Conservation (phyloP, 225 moss, liverwort and hornwort species). For the Physcomitrium patens region DNA sequence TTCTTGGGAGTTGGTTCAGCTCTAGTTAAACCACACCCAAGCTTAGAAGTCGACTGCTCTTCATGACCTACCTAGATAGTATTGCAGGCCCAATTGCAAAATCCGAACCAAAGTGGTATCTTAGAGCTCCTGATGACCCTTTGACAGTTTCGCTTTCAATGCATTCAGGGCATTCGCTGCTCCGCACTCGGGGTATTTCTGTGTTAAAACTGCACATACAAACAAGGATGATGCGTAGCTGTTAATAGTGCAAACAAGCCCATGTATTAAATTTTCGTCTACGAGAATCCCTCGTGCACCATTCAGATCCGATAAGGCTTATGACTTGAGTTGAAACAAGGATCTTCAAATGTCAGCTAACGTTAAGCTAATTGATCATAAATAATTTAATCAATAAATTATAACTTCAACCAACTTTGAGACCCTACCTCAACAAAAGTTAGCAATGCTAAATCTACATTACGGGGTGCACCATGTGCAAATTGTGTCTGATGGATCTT, state of each 20-base stretch:
- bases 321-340: neutral
- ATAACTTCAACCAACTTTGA: too few relatives aligned
- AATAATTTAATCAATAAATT: too few relatives aligned
- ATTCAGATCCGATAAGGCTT: neutral
- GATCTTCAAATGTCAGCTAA: neutral
- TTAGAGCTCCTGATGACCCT: conserved; percentile 30
- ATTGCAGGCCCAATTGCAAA: neutral
- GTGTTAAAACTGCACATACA: conserved; percentile 36
- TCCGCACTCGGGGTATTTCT: conserved; percentile 41
- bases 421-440: neutral
- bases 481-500: too few relatives aligned
- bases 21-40: neutral
- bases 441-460: too few relatives aligned
- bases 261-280: neutral
- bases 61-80: neutral
- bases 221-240: conserved; percentile 10
- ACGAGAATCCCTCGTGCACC: neutral
- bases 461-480: too few relatives aligned
- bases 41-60: conserved; percentile 5
- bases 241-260: neutral
- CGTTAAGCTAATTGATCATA: too few relatives aligned
- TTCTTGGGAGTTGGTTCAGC: conserved; percentile 7
- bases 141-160: conserved; percentile 33
- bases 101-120: neutral
- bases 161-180: conserved; percentile 5